Conservation (phyloP, 208 protist genomes). For the Balamuthia mandrillaris region DNA sequence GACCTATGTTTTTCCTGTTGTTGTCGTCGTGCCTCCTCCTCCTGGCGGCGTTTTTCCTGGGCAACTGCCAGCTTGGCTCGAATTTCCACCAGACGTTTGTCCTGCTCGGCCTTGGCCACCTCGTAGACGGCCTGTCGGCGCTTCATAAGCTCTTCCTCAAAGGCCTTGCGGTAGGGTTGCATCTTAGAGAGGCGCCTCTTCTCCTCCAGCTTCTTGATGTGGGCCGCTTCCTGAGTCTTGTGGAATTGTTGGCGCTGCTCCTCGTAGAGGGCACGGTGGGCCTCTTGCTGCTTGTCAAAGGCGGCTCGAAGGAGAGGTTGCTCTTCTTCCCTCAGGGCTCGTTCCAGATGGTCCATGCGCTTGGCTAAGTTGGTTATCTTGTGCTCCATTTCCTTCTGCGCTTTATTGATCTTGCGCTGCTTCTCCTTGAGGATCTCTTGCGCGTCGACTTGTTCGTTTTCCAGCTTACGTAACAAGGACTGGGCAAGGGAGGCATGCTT, state of each 20-base stretch:
- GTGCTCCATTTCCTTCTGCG: constrained; percentile 13
- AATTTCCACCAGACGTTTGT: constrained; percentile 20
- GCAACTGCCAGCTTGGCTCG: constrained; percentile 7
- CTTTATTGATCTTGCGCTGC: constrained; percentile 14
- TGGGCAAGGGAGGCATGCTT: background rate
- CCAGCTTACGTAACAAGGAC: background rate
- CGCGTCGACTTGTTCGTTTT: background rate
- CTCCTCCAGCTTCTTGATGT: constrained; percentile 20
- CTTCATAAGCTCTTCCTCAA: constrained; percentile 1
- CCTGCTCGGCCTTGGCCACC: background rate
- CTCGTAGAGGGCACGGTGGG: background rate
- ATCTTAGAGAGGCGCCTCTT: constrained; percentile 14
- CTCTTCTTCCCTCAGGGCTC: constrained; percentile 19
- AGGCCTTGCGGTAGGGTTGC: background rate
- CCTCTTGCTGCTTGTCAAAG: constrained; percentile 9
- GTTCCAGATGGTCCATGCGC: constrained; percentile 1
- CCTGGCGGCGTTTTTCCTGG: background rate
- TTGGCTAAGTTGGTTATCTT: background rate
- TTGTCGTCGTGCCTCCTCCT: background rate
- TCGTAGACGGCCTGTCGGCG: background rate
- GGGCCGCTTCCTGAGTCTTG: background rate
- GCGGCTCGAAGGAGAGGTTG: background rate
- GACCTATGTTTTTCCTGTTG: background rate
- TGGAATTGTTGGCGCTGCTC: background rate
- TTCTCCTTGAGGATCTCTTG: constrained; percentile 24